These are phyloP conservation scores for Penicillium palitans DNA, from an alignment of 2,329 filamentous ascomycete genomes.

Conservation along the genomic window DNA sequence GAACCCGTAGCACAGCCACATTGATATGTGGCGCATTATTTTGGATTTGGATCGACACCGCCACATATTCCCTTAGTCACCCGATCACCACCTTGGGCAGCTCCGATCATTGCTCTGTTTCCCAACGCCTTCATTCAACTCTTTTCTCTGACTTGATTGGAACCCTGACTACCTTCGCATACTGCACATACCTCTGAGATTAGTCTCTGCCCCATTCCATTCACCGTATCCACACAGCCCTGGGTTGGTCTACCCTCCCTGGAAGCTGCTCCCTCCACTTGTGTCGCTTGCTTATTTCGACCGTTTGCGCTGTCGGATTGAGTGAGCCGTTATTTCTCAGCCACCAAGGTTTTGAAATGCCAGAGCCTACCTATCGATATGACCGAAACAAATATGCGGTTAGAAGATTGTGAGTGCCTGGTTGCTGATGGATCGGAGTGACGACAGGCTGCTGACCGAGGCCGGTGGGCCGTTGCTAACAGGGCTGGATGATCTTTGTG, in stretches of 20 bases:
- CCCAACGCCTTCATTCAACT: slow-evolving; percentile 10
- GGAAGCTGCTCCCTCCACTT: slow-evolving; percentile 28
- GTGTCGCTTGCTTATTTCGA: slow-evolving; percentile 18
- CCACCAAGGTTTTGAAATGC: slow-evolving; percentile 56
- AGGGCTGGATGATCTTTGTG: slow-evolving; percentile 97
- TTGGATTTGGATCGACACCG: slow-evolving; percentile 6
- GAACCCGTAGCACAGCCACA: slow-evolving; percentile 19
- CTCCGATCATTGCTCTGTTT: slow-evolving; percentile 12
- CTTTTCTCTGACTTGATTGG: not conserved
- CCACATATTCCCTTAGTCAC: slow-evolving; percentile 21
- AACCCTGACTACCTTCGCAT: not conserved
- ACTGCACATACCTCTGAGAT: not conserved
- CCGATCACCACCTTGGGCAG: slow-evolving; percentile 22
- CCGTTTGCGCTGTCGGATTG: slow-evolving; percentile 23
- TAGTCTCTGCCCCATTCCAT: slow-evolving; percentile 5
- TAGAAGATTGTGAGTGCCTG: slow-evolving; percentile 77
- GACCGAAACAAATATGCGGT: slow-evolving; percentile 75
- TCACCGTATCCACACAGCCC: slow-evolving; percentile 6
- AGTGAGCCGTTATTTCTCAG: slow-evolving; percentile 26
- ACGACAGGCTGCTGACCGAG: slow-evolving; percentile 24
- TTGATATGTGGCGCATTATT: slow-evolving; percentile 14
- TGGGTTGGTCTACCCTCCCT: slow-evolving; percentile 23
- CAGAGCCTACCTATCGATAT: slow-evolving; percentile 62
- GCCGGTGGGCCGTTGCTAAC: slow-evolving; percentile 16
- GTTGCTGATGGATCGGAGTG: not conserved